Conservation (phyloP, 352 stramenopile genomes). For the Thalassiosira delicatula region DNA sequence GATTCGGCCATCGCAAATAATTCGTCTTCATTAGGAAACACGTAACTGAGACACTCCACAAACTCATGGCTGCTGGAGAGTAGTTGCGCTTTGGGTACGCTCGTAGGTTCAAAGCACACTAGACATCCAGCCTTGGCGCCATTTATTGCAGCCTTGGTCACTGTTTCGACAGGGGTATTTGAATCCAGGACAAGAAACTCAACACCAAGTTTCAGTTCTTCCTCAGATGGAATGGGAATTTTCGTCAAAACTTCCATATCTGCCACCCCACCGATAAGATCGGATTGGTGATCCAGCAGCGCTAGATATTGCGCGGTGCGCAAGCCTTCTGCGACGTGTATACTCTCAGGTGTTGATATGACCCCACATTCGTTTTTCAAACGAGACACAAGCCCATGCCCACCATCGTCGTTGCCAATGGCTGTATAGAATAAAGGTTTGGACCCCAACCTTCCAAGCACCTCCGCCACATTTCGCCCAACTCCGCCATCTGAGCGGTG, state of each 20-base stretch:
- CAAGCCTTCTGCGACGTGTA: conserved; percentile 34
- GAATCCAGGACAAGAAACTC: conserved; percentile 73
- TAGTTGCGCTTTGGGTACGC: conserved; percentile 63
- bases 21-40: conserved; percentile 75
- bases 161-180: conserved; percentile 55
- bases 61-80: conserved; percentile 51
- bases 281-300: conserved; percentile 60
- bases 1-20: conserved; percentile 62
- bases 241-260: conserved; percentile 64
- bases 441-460: conserved; percentile 62
- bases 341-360: conserved; percentile 33
- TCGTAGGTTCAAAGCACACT: conserved; percentile 76
- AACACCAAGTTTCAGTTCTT: conserved; percentile 51
- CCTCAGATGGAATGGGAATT: conserved; percentile 59
- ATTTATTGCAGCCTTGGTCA: conserved; percentile 50
- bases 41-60: conserved; percentile 55
- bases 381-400: conserved; percentile 51
- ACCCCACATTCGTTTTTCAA: conserved; percentile 61
- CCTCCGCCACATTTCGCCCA: conserved; percentile 74
- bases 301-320: conserved; percentile 73
- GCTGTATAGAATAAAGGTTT: conserved; percentile 72
- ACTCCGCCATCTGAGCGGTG: conserved; percentile 73
- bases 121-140: conserved; percentile 40
- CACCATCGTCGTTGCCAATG: conserved; percentile 66
- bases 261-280: conserved; percentile 70